A percentile compares a stretch with the other conserved stretches of the same genome.
These are phyloP conservation scores for Penicillium goetzii DNA, from an alignment of 495 filamentous ascomycete genomes.

Conservation along the genomic window DNA sequence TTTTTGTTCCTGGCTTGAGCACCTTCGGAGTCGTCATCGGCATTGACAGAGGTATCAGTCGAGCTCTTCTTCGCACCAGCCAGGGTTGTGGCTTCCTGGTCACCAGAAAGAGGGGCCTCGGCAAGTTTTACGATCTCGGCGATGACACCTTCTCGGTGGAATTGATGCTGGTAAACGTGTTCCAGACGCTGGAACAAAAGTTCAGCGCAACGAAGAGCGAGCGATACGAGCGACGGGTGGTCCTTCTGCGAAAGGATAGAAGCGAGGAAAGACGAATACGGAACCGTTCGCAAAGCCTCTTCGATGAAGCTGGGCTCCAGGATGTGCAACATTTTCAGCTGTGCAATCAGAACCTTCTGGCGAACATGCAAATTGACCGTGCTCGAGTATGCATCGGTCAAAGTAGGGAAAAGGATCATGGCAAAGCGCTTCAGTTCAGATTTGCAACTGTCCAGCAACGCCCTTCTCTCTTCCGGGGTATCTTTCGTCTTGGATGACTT, in stretches of 20 bases:
- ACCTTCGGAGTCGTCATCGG: conserved; percentile 27
- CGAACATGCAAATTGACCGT: conserved; percentile 97
- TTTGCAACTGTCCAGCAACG: conserved; percentile 78
- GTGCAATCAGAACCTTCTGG: conserved; percentile 93
- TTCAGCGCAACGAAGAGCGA: conserved; percentile 85
- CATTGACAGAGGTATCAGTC: conserved; percentile 19
- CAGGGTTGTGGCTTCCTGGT: conserved; percentile 26
- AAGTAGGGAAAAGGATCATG: conserved; percentile 90
- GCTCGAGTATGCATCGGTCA: conserved; percentile 97
- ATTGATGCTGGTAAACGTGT: conserved; percentile 90
- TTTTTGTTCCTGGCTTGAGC: conserved; percentile 46
- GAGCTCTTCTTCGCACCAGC: conserved; percentile 12
- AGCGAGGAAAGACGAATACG: conserved; percentile 96
- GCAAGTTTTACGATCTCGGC: conserved; percentile 84
- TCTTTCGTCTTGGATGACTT: conserved; percentile 56
- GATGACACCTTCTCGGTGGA: conserved; percentile 97
- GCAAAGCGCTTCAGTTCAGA: conserved; percentile 88
- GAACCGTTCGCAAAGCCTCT: conserved; percentile 85
- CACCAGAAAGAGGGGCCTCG: conserved; percentile 49
- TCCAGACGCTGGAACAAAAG: conserved; percentile 81
- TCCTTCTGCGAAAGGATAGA: conserved; percentile 97
- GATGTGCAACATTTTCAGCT: conserved; percentile 98
- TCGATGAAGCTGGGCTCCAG: conserved; percentile 80
- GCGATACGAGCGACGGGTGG: conserved; percentile 82
- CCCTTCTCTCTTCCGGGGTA: conserved; percentile 76